These are phyloP conservation scores for Selaginella tamariscina DNA, from an alignment of 75 land plant species.

Conservation along the genomic window DNA sequence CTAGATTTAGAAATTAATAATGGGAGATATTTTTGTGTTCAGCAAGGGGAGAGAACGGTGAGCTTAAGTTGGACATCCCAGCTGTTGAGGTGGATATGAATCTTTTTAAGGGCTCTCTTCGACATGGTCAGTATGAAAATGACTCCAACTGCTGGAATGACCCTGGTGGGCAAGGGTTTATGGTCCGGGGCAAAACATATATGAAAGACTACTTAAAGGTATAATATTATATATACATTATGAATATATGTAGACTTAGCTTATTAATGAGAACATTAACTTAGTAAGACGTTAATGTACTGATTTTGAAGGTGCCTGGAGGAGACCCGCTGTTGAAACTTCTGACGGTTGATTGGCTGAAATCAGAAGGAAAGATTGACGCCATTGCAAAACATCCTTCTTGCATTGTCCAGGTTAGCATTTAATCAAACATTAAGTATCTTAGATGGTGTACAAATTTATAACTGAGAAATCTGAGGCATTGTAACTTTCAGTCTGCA, in stretches of 20 bases:
- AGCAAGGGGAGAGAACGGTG: conserved; percentile 22
- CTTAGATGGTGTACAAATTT: neutral
- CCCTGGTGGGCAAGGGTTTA: neutral
- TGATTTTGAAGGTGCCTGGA: conserved; percentile 23
- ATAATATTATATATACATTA: no score
- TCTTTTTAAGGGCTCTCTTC: conserved; percentile 44
- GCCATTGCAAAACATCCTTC: conserved; percentile 22
- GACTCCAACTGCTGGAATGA: conserved; percentile 18
- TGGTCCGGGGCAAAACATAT: conserved; percentile 11
- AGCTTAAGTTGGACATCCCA: conserved; percentile 26
- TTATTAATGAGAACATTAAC: no score
- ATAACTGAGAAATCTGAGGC: neutral
- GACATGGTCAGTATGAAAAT: conserved; percentile 29
- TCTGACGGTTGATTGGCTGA: conserved; percentile 32
- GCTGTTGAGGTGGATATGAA: conserved; percentile 35
- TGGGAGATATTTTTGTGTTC: neutral
- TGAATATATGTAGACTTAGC: no score
- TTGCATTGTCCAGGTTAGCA: conserved; percentile 23
- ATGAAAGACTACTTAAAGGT: conserved; percentile 4
- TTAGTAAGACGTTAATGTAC: conserved; percentile 4
- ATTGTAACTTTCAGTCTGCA: conserved; percentile 21
- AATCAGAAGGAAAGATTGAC: conserved; percentile 22
- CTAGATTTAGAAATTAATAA: neutral
- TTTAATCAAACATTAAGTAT: neutral
- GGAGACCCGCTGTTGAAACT: conserved; percentile 33